phyloP scores from a whole-genome alignment of 2,329 filamentous ascomycete genomes.

The Alternaria arborescens region DNA sequence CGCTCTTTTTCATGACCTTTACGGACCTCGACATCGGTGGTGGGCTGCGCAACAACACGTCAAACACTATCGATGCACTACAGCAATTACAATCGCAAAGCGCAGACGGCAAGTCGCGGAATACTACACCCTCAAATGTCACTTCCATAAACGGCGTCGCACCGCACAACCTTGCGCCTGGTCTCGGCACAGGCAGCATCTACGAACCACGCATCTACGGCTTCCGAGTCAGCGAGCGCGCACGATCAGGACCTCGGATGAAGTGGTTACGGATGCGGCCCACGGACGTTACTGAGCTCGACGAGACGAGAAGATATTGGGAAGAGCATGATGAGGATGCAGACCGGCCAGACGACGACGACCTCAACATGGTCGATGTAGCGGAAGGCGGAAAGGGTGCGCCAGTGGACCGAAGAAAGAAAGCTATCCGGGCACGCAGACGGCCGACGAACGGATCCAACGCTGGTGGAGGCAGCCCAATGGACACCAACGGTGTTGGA shows the following conservation, averaged over 20 bases:
- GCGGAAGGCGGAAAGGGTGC: conserved; percentile 41
- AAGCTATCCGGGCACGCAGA: conserved; percentile 48
- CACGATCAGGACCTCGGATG: conserved; percentile 91
- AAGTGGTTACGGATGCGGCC: conserved; percentile 93
- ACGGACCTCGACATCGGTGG: conserved; percentile 88
- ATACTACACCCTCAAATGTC: conserved; percentile 46
- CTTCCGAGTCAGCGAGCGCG: conserved; percentile 90
- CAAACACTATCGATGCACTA: conserved; percentile 46
- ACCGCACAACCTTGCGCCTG: conserved; percentile 85
- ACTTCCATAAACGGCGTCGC: conserved; percentile 81
- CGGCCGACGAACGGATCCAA: conserved; percentile 45
- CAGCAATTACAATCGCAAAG: conserved; percentile 48
- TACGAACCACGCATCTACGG: conserved; percentile 98
- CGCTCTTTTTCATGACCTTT: conserved; percentile 97
- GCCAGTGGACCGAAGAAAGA: conserved; percentile 47
- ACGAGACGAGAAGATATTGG: conserved; percentile 68
- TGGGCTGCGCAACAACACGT: conserved; percentile 67
- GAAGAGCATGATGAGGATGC: conserved; percentile 53
- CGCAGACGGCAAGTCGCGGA: conserved; percentile 43
- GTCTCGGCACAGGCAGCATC: conserved; percentile 80
- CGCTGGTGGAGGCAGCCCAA: conserved; percentile 46
- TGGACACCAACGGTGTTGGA: conserved; percentile 53
- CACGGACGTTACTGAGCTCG: conserved; percentile 78
- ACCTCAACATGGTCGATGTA: conserved; percentile 51
- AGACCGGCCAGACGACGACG: conserved; percentile 48